phyloP scores from a whole-genome alignment of 2,329 filamentous ascomycete genomes.

The Penicillium expansum region DNA sequence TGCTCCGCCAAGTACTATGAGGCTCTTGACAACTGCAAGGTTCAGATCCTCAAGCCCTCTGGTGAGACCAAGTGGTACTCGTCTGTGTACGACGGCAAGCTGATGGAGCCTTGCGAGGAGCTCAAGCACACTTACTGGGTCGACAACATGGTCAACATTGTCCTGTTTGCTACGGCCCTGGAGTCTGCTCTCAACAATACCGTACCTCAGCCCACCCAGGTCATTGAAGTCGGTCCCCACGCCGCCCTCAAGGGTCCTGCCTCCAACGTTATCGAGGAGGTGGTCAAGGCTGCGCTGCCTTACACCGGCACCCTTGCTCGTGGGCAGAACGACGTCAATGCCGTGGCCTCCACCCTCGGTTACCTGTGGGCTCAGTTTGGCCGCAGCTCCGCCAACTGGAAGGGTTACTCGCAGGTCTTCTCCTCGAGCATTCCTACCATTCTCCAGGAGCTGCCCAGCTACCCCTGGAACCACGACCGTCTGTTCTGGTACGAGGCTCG shows the following conservation, averaged over 20 bases:
- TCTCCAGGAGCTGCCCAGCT: constrained; percentile 11
- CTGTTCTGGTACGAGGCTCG: constrained; percentile 6
- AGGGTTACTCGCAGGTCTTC: neutral
- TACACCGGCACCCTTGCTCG: constrained; percentile 4
- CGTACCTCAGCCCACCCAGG: constrained; percentile 11
- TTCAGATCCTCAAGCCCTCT: neutral
- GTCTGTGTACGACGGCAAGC: constrained; percentile 1
- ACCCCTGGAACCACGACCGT: constrained; percentile 12
- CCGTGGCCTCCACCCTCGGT: neutral
- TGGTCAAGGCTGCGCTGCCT: constrained; percentile 3
- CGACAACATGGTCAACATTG: constrained; percentile 24
- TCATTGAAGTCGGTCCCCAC: constrained; percentile 36
- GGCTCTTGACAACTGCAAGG: neutral
- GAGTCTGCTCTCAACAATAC: constrained; percentile 13
- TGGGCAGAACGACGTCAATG: neutral
- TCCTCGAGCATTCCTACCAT: neutral
- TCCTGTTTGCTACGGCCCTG: constrained; percentile 12
- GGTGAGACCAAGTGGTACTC: constrained; percentile 6
- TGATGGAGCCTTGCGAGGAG: neutral
- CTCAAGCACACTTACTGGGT: constrained; percentile 20
- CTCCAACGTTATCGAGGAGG: constrained; percentile 8
- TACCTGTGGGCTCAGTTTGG: constrained; percentile 7
- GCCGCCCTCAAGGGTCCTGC: constrained; percentile 32
- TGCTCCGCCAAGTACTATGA: constrained; percentile 5
- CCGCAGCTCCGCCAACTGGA: neutral